These are phyloP conservation scores for Tardiomyces digboiensis DNA, from an alignment of 1,139 yeast species.

Conservation along the genomic window DNA sequence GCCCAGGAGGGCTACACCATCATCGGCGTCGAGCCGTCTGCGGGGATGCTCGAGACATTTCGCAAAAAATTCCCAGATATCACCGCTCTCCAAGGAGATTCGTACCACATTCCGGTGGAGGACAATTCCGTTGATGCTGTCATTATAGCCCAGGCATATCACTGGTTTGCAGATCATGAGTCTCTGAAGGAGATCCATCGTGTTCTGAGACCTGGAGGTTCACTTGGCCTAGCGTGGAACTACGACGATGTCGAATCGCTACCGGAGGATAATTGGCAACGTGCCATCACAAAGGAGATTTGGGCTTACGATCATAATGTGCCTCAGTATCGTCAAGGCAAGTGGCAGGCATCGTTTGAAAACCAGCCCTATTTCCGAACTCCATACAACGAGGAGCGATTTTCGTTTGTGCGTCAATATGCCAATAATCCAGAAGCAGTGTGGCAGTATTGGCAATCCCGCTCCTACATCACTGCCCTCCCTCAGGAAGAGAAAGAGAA, in stretches of 20 bases:
- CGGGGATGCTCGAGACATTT: conserved; percentile 49
- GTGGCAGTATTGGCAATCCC: conserved; percentile 47
- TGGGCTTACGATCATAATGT: conserved; percentile 31
- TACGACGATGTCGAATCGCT: conserved; percentile 33
- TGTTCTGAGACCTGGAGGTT: conserved; percentile 43
- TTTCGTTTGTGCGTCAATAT: conserved; percentile 18
- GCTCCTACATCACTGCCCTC: conserved; percentile 47
- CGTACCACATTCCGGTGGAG: conserved; percentile 40
- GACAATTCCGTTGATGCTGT: conserved; percentile 41
- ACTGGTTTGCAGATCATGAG: conserved; percentile 51
- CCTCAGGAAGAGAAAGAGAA: conserved; percentile 3
- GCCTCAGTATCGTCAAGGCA: conserved; percentile 48
- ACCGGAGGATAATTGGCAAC: conserved; percentile 25
- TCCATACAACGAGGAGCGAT: conserved; percentile 28
- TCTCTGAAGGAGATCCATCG: conserved; percentile 43
- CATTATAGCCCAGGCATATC: conserved; percentile 58
- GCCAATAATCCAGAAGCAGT: conserved; percentile 25
- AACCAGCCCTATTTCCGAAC: conserved; percentile 24
- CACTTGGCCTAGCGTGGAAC: conserved; percentile 54
- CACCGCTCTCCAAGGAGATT: conserved; percentile 33
- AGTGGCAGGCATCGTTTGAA: conserved; percentile 39
- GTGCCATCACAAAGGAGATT: conserved; percentile 21
- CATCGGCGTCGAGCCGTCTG: conserved; percentile 47
- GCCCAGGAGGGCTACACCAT: conserved; percentile 25
- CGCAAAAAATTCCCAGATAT: conserved; percentile 39